Conservation (phyloP, 2,329 filamentous ascomycete genomes). For the Stachybotrys echinatus region DNA sequence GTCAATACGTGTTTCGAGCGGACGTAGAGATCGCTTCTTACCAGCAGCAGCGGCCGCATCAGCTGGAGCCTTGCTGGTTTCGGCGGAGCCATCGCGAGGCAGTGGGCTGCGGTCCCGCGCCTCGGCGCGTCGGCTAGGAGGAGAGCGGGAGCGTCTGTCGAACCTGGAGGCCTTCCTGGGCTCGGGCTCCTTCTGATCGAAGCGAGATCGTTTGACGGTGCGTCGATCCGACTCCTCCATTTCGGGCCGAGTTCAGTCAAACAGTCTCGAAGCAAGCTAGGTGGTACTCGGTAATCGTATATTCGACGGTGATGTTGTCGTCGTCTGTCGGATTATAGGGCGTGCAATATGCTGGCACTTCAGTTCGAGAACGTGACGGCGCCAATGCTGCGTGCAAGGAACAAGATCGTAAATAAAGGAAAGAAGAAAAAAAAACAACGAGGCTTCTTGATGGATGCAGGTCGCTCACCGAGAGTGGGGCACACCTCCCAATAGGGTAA, state of each 20-base stretch:
- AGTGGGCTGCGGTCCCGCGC: constrained; percentile 79
- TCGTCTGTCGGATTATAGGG: no score
- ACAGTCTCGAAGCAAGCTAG: not conserved
- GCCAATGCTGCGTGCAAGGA: no score
- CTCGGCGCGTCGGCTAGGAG: constrained; percentile 62
- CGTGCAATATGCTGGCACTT: no score
- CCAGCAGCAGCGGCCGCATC: constrained; percentile 77
- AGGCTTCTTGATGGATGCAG: no score
- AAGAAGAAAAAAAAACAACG: no score
- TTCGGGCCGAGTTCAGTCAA: constrained; percentile 3
- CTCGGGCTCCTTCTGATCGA: constrained; percentile 86
- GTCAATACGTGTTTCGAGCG: not conserved
- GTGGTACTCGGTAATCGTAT: not conserved
- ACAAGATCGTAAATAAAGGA: no score
- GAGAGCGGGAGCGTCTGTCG: constrained; percentile 86
- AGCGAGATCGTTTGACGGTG: constrained; percentile 78
- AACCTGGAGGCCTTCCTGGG: constrained; percentile 74
- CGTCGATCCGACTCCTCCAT: constrained; percentile 76
- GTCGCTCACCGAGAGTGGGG: no score
- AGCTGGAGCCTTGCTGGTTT: constrained; percentile 42
- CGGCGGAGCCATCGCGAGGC: constrained; percentile 35
- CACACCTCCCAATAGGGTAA: no score
- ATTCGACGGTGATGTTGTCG: no score
- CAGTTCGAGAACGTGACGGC: no score
- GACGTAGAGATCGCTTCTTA: constrained; percentile 36